These are phyloP conservation scores for Monilinia vaccinii-corymbosi DNA, from an alignment of 2,329 filamentous ascomycete genomes.

Conservation along the genomic window DNA sequence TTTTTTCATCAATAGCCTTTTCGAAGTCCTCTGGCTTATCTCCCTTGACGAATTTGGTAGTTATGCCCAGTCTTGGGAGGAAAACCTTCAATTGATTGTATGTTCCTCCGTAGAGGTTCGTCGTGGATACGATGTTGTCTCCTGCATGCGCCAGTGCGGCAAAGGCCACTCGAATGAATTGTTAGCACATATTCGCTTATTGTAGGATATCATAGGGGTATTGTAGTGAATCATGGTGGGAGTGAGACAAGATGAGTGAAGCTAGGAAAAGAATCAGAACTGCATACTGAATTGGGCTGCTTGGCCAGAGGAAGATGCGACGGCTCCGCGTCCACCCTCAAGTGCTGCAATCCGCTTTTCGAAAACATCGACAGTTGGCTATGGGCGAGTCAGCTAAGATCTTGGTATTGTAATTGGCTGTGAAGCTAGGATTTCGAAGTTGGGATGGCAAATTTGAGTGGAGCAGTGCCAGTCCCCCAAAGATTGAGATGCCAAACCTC, in stretches of 20 bases:
- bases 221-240: not conserved
- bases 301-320: constrained; percentile 80
- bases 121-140: constrained; percentile 88
- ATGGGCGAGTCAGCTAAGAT: constrained; percentile 6
- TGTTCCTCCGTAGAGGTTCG: constrained; percentile 87
- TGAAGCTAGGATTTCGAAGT: not conserved
- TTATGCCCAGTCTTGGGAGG: constrained; percentile 72
- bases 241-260: not conserved
- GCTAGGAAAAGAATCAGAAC: not conserved
- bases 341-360: constrained; percentile 94
- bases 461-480: not conserved
- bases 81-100: constrained; percentile 97
- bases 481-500: constrained; percentile 7
- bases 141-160: constrained; percentile 71
- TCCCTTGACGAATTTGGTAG: constrained; percentile 76
- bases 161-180: constrained; percentile 44
- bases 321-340: constrained; percentile 79
- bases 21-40: constrained; percentile 72
- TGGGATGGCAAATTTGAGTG: not conserved
- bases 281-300: constrained; percentile 67
- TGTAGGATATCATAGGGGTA: not conserved
- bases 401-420: not conserved
- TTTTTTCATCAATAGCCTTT: constrained; percentile 79
- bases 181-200: not conserved
- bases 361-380: constrained; percentile 90